A percentile compares a stretch with the other conserved stretches of the same genome.
phyloP scores from a whole-genome alignment of 768 basidiomycete species.

The Psilocybe sp. region DNA sequence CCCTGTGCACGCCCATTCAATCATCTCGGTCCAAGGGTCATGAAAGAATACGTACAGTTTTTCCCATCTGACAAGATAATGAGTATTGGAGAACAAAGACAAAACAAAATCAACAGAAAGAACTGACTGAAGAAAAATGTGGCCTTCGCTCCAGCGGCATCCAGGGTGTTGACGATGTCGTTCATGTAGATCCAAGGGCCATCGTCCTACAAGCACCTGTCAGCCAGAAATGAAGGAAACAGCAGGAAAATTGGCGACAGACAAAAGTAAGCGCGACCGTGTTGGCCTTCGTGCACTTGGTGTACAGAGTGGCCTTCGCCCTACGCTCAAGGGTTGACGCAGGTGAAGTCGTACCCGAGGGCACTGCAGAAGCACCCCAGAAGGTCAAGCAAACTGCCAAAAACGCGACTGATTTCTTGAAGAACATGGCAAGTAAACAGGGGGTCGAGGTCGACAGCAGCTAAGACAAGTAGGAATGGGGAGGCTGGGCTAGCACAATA shows the following conservation, averaged over 20 bases:
- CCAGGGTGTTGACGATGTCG: slow-evolving; percentile 29
- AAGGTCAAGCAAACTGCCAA: slow-evolving; percentile 4
- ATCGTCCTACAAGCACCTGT: slow-evolving; percentile 24
- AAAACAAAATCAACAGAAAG: neutral
- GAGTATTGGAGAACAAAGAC: neutral
- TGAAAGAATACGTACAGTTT: slow-evolving; percentile 25
- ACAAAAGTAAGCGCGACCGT: slow-evolving; percentile 23
- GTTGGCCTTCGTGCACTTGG: slow-evolving; percentile 28
- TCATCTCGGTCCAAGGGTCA: neutral
- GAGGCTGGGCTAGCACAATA: no score
- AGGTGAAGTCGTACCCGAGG: neutral
- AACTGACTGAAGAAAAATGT: slow-evolving; percentile 41
- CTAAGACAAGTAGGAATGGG: no score
- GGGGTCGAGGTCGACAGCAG: no score
- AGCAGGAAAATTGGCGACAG: neutral
- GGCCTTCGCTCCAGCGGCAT: slow-evolving; percentile 32
- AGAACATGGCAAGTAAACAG: no score
- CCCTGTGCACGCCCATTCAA: slow-evolving; percentile 12
- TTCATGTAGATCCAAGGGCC: slow-evolving; percentile 31
- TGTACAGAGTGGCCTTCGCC: slow-evolving; percentile 24
- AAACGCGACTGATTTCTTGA: no score
- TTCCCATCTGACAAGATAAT: slow-evolving; percentile 28
- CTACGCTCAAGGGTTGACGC: slow-evolving; percentile 15
- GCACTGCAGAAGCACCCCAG: slow-evolving; percentile 4
- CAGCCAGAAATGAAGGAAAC: neutral